phyloP scores from a whole-genome alignment of 2,329 filamentous ascomycete species.

The Helotiales sp. region DNA sequence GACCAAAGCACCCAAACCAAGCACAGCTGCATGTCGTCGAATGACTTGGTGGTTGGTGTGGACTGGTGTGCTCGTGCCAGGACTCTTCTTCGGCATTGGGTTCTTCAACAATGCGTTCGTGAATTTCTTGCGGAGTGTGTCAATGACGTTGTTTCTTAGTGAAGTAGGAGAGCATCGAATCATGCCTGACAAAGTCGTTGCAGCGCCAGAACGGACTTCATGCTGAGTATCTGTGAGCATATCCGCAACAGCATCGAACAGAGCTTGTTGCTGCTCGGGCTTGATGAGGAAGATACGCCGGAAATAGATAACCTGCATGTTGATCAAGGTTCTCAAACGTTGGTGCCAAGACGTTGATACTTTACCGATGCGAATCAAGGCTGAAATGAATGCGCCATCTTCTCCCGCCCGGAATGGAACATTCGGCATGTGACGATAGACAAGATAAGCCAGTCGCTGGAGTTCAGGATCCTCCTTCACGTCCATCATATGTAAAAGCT shows the following conservation, averaged over 20 bases:
- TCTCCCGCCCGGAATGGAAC: conserved; percentile 88
- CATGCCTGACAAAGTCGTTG: conserved; percentile 93
- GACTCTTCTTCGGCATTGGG: conserved; percentile 76
- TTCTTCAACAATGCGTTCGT: conserved; percentile 76
- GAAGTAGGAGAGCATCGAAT: conserved; percentile 87
- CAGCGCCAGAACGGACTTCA: conserved; percentile 91
- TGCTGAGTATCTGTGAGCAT: conserved; percentile 93
- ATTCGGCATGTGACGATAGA: conserved; percentile 94
- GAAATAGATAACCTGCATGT: conserved; percentile 99
- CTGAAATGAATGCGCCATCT: conserved; percentile 79
- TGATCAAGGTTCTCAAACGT: conserved; percentile 88
- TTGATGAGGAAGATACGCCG: conserved; percentile 87
- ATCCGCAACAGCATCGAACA: conserved; percentile 90
- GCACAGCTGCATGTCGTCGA: conserved; percentile 82
- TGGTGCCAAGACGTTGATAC: conserved; percentile 91
- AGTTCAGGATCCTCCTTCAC: conserved; percentile 97
- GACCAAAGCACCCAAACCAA: conserved; percentile 86
- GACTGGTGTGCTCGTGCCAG: conserved; percentile 68
- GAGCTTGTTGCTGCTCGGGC: conserved; percentile 68
- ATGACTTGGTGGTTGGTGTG: conserved; percentile 77
- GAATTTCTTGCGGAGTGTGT: conserved; percentile 75
- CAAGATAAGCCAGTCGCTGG: conserved; percentile 91
- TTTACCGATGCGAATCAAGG: conserved; percentile 84
- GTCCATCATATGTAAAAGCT: conserved; percentile 99
- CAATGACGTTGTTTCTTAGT: conserved; percentile 77